A percentile compares a stretch with the other conserved stretches of the same genome.
Conservation (phyloP, 768 basidiomycete genomes). For the Lactifluus echinatus region DNA sequence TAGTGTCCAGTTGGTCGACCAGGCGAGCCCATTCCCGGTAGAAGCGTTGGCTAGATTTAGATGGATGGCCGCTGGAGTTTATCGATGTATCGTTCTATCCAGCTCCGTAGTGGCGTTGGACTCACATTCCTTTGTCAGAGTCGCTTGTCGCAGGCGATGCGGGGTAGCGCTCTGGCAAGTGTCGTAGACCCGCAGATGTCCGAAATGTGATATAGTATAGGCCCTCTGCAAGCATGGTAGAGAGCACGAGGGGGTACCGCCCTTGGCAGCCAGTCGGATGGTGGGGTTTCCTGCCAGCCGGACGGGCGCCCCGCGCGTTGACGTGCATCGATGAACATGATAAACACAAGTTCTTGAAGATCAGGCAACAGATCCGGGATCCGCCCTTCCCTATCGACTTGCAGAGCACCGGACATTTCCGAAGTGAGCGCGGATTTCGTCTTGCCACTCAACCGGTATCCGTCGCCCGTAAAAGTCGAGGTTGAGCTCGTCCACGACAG, state of each 20-base stretch:
- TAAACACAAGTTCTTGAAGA: background rate
- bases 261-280: background rate
- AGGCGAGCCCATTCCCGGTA: too few relatives aligned
- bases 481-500: background rate
- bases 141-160: background rate
- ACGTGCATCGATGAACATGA: background rate
- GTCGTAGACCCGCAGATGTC: background rate
- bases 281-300: background rate
- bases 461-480: background rate
- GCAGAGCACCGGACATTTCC: background rate
- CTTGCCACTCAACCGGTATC: too few relatives aligned
- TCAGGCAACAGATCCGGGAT: background rate
- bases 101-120: background rate
- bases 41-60: too few relatives aligned
- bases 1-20: too few relatives aligned
- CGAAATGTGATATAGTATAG: background rate
- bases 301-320: background rate
- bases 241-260: too few relatives aligned
- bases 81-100: background rate
- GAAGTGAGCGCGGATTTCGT: background rate
- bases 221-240: background rate
- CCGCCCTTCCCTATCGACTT: background rate
- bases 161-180: background rate
- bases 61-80: background rate
- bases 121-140: background rate